Base-by-base conservation (phyloP, 2,329 filamentous ascomycete species). In the Monosporascus sp. region DNA sequence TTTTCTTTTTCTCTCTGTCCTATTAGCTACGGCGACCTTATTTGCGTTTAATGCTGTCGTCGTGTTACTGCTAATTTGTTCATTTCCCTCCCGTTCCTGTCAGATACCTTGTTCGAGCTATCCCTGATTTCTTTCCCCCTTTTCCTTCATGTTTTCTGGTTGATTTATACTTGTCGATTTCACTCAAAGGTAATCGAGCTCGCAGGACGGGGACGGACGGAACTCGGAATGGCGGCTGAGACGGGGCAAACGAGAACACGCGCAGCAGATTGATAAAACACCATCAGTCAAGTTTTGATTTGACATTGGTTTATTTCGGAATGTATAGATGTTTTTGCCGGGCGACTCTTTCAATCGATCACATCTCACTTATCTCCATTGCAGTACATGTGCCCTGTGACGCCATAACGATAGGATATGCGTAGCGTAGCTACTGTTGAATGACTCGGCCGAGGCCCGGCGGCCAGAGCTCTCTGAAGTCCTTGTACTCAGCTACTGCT, bases 61-160 rank as follows among this genome's bases (percentile, higher is more conserved):
- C 59, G 52, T 58, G 50, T 58, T 65, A 59, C 57, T 64, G 54
- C 61, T 58, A 55, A 56, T 56, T 57, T 51, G 54, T 62, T 58
- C 50, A 64, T 51, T 58, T 56, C 60, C 57, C 61, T 51, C 48
- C 60, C 51, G 53, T 60, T 59, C 62, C 65, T 70, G 67, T 72
- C 75, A 77, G 76, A 81, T 81, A 81, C 79, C 78, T 81, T 81
- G 78, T 81, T 80, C 77, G 74, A 81, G 78, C 78, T 77, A 78
- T 69, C 70, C 70, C 55, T 57, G 49, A 52, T 52, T 60, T 55
- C 54, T 62, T 54, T 54, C 49, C 53, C 50, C 52, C 61, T 51
- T 52, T 48, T 48, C 50, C 54, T 51, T 22, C 37, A 52, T 24
- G 57, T 57, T 61, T 47, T 45, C 48, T 56, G 49, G 45, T 55